Base-by-base conservation (phyloP, 306 rosid genomes). In the Gillenia trifoliata region DNA sequence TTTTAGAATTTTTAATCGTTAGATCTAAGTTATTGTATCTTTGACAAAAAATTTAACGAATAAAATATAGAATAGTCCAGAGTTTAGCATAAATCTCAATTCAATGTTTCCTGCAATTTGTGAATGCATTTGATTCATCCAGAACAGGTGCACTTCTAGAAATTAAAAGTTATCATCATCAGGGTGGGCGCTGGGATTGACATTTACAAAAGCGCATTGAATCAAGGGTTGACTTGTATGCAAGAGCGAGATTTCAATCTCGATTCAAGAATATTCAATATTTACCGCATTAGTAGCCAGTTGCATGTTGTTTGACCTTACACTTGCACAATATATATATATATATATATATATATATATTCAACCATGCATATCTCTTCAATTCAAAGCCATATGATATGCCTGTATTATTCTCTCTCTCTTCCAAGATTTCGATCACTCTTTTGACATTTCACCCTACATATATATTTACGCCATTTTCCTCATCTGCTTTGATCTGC, bases 261-360 rank as follows among this genome's bases (percentile, higher is more conserved):
- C 60, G 4, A 8, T 19, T 22, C n/a, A 38, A 50, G 20, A 38
- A 3, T 1, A 54, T 71, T 64, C 47, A 79, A 31, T 66, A 38
- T 64, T 64, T 65, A 13, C 70, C 64, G n/a, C n/a, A 12, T 41
- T 25, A 26, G 31, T 26, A 19, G 45, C 11, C 43, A n/a, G 65
- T 5, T 61, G 25, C 41, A 40, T n/a, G 73, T 66, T 55, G 67
- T 72, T 79, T 79, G 78, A 79, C 78, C 68, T 64, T 64, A n/a
- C 4, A 4, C 29, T 15, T 45, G 8, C 19, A 57, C 13, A 34
- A 19, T 15, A 45, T 20, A 45, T 15, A 45, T 11, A 38, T 38
- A 38, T 8, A 34, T 7, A 0, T 34, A 34, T 36, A 36, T 36
- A 0, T 36, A 36, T 38, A 2, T 8, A 38, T 38, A 38, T n/a